Conservation (phyloP, 2,329 filamentous ascomycete species). For the Fusarium sublunatum region DNA sequence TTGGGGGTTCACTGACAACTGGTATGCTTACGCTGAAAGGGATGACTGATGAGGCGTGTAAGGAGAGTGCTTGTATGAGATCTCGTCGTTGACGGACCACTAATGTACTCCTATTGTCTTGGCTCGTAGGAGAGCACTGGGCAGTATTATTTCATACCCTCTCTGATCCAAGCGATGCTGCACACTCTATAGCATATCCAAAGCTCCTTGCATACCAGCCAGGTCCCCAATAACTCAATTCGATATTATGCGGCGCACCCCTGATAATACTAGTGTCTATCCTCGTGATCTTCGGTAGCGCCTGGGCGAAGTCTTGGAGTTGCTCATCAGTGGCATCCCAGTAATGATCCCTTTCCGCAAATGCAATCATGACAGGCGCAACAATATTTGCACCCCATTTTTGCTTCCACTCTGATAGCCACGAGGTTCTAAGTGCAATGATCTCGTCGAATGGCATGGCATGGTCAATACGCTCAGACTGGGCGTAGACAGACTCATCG, state of each 20-base stretch:
- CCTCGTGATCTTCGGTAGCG: conserved; percentile 25
- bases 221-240: conserved; percentile 36
- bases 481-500: conserved; percentile 28
- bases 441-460: conserved; percentile 35
- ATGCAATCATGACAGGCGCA: conserved; percentile 29
- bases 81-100: too few species aligned
- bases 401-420: conserved; percentile 33
- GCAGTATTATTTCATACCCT: too few species aligned
- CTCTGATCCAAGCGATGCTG: neutral
- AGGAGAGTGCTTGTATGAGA: too few species aligned
- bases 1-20: too few species aligned
- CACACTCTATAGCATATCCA: conserved; percentile 39
- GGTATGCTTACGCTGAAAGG: too few species aligned
- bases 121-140: too few species aligned
- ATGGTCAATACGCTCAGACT: conserved; percentile 30
- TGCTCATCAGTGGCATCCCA: conserved; percentile 39
- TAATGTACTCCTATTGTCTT: too few species aligned
- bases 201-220: conserved; percentile 40
- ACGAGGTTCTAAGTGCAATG: conserved; percentile 14
- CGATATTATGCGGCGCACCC: conserved; percentile 37
- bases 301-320: conserved; percentile 17
- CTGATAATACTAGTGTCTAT: conserved; percentile 34
- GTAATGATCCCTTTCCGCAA: conserved; percentile 30
- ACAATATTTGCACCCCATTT: conserved; percentile 34
- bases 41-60: too few species aligned